These are phyloP conservation scores for Crucihimalaya himalaica DNA, from an alignment of 345 rosid species.

Conservation along the genomic window DNA sequence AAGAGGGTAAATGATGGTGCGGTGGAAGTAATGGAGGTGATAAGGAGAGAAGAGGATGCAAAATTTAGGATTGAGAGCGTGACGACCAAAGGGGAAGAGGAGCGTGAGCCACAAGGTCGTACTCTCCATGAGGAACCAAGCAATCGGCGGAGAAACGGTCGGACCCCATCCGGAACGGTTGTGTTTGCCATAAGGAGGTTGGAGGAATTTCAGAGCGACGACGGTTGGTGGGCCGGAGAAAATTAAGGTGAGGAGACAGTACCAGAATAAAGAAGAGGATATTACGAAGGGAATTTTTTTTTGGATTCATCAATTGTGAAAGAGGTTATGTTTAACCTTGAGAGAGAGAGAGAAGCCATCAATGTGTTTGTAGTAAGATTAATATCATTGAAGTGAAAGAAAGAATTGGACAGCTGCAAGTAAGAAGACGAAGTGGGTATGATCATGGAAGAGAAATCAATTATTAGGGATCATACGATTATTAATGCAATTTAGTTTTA, in stretches of 20 bases:
- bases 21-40: slow-evolving; percentile 80
- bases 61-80: slow-evolving; percentile 58
- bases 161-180: slow-evolving; percentile 93
- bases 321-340: no score
- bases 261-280: no score
- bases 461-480: no score
- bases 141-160: slow-evolving; percentile 63
- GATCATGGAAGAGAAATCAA: no score
- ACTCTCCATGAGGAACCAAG: slow-evolving; percentile 97
- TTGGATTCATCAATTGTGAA: no score
- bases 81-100: slow-evolving; percentile 69
- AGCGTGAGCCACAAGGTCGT: slow-evolving; percentile 78
- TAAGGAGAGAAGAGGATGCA: slow-evolving; percentile 61
- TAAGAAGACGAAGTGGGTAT: no score
- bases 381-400: no score
- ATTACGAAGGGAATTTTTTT: no score
- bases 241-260: slow-evolving; percentile 56
- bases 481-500: no score
- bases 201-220: slow-evolving; percentile 63
- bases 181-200: slow-evolving; percentile 96
- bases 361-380: no score
- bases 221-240: slow-evolving; percentile 69
- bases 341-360: no score
- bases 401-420: no score
- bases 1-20: slow-evolving; percentile 78